These are phyloP conservation scores for Aureobasidium musti DNA, from an alignment of 2,329 filamentous ascomycete genomes.

Conservation along the genomic window DNA sequence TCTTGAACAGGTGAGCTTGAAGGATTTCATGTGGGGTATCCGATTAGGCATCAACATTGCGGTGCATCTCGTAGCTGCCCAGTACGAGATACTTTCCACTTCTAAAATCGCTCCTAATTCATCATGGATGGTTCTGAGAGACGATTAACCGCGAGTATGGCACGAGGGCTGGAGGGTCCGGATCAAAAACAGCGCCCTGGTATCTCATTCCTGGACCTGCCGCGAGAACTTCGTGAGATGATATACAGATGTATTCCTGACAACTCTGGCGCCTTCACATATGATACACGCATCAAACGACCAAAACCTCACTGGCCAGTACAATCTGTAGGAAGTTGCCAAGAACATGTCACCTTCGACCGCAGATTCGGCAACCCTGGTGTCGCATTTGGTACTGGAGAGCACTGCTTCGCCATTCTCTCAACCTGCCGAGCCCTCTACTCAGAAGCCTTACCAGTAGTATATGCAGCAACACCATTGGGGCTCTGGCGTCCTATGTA, in stretches of 20 bases:
- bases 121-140: no score
- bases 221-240: slow-evolving; percentile 5
- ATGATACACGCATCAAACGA: neutral
- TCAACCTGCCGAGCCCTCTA: slow-evolving; percentile 14
- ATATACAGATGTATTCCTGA: neutral
- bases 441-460: slow-evolving; percentile 8
- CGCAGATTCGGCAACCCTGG: neutral
- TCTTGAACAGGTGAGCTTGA: neutral
- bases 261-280: neutral
- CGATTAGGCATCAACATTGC: neutral
- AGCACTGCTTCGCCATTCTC: neutral
- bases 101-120: neutral
- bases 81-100: neutral
- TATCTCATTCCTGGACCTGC: slow-evolving; percentile 6
- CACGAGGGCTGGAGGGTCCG: neutral
- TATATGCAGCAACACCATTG: neutral
- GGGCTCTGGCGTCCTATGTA: slow-evolving; percentile 6
- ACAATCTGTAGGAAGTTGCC: neutral
- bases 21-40: neutral
- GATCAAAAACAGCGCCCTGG: neutral
- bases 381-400: neutral
- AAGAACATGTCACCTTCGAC: neutral
- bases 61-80: neutral
- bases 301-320: neutral
- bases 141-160: neutral